A percentile compares a stretch with the other conserved stretches of the same genome.
Conservation (phyloP, 495 filamentous ascomycete species). For the Cudoniella acicularis region DNA sequence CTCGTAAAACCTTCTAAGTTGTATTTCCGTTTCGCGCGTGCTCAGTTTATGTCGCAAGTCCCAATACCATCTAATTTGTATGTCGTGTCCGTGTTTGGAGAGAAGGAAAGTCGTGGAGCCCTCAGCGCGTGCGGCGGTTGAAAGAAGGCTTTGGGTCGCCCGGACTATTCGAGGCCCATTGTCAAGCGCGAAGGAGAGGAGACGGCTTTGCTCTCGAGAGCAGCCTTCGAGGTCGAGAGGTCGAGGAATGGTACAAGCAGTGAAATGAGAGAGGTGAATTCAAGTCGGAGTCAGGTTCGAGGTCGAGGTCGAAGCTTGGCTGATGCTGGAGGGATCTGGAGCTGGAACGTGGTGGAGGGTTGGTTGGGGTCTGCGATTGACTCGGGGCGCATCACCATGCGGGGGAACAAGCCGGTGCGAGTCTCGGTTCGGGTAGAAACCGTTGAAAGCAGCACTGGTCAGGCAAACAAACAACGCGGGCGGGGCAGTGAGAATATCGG, state of each 20-base stretch:
- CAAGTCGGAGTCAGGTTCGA: neutral
- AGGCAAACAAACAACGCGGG: neutral
- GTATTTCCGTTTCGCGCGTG: neutral
- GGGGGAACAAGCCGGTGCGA: neutral
- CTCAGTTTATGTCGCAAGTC: conserved; percentile 3
- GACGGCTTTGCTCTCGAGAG: conserved; percentile 8
- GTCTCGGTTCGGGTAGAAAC: neutral
- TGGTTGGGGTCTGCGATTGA: neutral
- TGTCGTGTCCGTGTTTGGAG: conserved; percentile 2
- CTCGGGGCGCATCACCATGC: neutral
- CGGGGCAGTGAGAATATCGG: neutral
- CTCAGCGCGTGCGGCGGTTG: conserved; percentile 7
- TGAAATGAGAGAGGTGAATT: neutral
- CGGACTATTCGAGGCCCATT: conserved; percentile 23
- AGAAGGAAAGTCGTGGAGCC: conserved; percentile 10
- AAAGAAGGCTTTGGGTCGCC: conserved; percentile 16
- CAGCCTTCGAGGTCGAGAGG: neutral
- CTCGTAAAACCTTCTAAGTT: conserved; percentile 16
- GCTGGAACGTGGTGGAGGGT: neutral
- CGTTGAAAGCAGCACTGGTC: neutral
- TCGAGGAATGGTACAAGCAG: neutral
- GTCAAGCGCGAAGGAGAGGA: conserved; percentile 10
- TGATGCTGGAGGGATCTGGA: neutral
- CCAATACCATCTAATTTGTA: conserved; percentile 19
- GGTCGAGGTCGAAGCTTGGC: neutral